phyloP scores from a whole-genome alignment of 768 basidiomycete species.

The Auriscalpium orientale region DNA sequence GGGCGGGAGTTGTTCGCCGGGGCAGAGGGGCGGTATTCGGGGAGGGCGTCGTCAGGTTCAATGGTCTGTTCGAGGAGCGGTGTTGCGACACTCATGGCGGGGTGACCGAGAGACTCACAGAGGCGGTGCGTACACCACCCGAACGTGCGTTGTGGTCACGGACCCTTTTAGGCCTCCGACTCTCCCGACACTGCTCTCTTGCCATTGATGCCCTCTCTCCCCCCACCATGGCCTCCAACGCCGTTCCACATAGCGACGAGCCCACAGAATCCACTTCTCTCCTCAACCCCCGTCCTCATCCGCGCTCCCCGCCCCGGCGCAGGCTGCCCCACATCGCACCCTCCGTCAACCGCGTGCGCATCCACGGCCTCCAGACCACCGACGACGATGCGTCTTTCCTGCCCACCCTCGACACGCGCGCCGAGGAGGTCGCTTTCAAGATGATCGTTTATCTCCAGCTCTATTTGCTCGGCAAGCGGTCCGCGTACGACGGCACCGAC shows the following conservation, averaged over 20 bases:
- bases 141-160: not conserved
- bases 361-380: slow-evolving; percentile 9
- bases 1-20: slow-evolving; percentile 26
- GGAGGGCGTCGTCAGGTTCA: slow-evolving; percentile 68
- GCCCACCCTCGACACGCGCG: not conserved
- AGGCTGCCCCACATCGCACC: slow-evolving; percentile 4
- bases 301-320: not conserved
- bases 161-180: not conserved
- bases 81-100: slow-evolving; percentile 48
- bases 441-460: slow-evolving; percentile 19
- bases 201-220: not conserved
- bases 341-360: slow-evolving; percentile 15
- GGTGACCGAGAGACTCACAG: not conserved
- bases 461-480: slow-evolving; percentile 5
- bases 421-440: slow-evolving; percentile 7
- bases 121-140: not conserved
- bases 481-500: slow-evolving; percentile 16
- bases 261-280: slow-evolving; percentile 13
- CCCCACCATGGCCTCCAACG: not conserved
- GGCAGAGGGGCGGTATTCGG: slow-evolving; percentile 22
- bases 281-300: not conserved
- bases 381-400: slow-evolving; percentile 1
- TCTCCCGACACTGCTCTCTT: not conserved
- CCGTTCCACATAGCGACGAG: not conserved
- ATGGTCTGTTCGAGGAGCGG: slow-evolving; percentile 66